Conservation (phyloP, 331 rosid genomes). For the Phaseolus coccineus region DNA sequence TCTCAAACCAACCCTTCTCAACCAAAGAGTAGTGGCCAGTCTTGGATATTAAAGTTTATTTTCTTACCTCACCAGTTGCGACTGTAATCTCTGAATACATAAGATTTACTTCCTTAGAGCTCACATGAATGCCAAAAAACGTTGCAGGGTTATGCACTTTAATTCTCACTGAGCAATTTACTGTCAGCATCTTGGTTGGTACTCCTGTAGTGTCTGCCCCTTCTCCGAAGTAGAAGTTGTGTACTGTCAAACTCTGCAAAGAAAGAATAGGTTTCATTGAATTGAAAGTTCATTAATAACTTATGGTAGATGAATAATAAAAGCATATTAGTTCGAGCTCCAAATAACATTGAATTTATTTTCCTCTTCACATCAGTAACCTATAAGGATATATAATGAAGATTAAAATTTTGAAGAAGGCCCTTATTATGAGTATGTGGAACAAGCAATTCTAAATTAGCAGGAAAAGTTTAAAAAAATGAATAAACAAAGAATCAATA, state of each 20-base stretch:
- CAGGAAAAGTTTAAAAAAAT: not conserved
- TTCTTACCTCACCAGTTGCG: conserved; percentile 85
- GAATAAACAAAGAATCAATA: not conserved
- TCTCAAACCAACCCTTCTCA: conserved; percentile 25
- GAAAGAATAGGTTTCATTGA: conserved; percentile 26
- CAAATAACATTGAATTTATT: not conserved
- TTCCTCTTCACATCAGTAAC: conserved; percentile 3
- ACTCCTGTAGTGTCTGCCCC: conserved; percentile 89
- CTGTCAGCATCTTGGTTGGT: conserved; percentile 81
- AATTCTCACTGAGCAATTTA: conserved; percentile 77
- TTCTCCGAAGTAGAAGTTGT: conserved; percentile 77
- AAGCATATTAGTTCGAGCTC: conserved; percentile 8
- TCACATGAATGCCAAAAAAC: conserved; percentile 81
- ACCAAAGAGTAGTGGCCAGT: not conserved
- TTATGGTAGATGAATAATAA: conserved; percentile 8
- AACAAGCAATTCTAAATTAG: not conserved
- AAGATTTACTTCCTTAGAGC: conserved; percentile 68
- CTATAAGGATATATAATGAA: not conserved
- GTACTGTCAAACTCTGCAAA: conserved; percentile 74
- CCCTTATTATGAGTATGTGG: not conserved
- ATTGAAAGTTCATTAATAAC: conserved; percentile 5
- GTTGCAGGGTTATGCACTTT: conserved; percentile 77
- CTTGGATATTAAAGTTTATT: not conserved
- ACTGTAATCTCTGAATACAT: conserved; percentile 78
- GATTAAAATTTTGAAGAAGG: not conserved